phyloP scores from a whole-genome alignment of 23 red algal species.

The Cyanidium caldarium region DNA sequence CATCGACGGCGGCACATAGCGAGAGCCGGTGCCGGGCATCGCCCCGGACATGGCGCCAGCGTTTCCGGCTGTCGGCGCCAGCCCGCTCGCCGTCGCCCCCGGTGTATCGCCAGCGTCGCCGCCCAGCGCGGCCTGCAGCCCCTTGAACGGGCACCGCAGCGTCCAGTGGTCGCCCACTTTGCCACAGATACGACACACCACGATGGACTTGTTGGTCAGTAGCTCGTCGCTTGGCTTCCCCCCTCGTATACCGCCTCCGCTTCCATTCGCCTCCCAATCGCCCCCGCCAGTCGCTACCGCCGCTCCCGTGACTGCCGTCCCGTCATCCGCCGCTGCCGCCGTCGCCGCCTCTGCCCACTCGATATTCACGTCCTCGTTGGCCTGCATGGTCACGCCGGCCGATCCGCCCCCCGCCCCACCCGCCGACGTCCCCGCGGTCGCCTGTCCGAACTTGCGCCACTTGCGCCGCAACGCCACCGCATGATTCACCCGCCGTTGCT shows the following conservation, averaged over 20 bases:
- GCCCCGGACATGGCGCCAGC: neutral
- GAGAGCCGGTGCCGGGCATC: conserved; percentile 12
- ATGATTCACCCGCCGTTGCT: conserved; percentile 40
- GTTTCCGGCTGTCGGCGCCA: neutral
- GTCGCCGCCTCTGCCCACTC: conserved; percentile 48
- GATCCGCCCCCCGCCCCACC: conserved; percentile 42
- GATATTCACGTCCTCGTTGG: conserved; percentile 59
- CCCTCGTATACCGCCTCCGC: too few species aligned
- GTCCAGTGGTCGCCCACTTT: neutral
- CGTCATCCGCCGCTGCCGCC: conserved; percentile 60
- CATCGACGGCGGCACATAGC: conserved; percentile 79
- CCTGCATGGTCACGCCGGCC: neutral
- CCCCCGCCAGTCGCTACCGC: neutral
- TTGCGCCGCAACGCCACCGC: conserved; percentile 46
- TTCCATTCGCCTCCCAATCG: neutral
- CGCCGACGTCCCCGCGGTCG: conserved; percentile 29
- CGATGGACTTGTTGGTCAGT: conserved; percentile 4
- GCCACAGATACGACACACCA: conserved; percentile 1
- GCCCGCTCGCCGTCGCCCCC: neutral
- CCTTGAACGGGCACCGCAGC: neutral
- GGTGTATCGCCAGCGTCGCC: neutral
- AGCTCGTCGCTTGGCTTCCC: too few species aligned
- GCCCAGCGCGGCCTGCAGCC: neutral
- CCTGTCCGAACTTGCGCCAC: conserved; percentile 84
- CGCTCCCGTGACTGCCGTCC: neutral